phyloP scores from a whole-genome alignment of 495 filamentous ascomycete genomes.

The Choiromyces venosus region DNA sequence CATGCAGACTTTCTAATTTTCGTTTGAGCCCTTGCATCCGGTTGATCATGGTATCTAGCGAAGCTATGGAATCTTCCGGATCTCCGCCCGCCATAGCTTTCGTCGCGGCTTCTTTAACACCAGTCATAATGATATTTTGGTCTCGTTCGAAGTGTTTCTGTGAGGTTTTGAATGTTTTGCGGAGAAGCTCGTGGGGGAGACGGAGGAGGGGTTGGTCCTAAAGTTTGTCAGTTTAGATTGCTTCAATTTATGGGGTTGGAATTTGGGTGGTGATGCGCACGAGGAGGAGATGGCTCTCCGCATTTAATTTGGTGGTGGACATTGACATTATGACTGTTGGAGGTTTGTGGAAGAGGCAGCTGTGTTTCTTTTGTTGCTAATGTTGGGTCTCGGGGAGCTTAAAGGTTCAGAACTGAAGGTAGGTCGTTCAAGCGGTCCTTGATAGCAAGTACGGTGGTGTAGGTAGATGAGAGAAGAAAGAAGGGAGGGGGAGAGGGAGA shows the following conservation, averaged over 20 bases:
- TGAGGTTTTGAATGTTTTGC: conserved; percentile 85
- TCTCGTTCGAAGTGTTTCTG: conserved; percentile 78
- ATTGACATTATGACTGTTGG: conserved; percentile 23
- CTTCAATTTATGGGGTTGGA: not conserved
- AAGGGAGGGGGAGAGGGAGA: not conserved
- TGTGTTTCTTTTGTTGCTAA: not conserved
- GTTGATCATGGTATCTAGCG: conserved; percentile 75
- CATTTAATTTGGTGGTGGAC: conserved; percentile 62
- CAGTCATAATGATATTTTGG: conserved; percentile 60
- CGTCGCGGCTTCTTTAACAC: conserved; percentile 64
- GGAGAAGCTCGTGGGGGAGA: conserved; percentile 80
- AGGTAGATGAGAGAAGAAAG: not conserved
- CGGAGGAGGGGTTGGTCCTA: conserved; percentile 95
- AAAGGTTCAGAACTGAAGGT: not conserved
- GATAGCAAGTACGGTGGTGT: not conserved
- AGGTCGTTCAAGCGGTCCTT: not conserved
- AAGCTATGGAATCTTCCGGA: conserved; percentile 64
- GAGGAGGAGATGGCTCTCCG: conserved; percentile 66
- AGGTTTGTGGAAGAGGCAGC: not conserved
- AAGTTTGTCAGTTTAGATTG: conserved; percentile 14
- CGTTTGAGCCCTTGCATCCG: conserved; percentile 79
- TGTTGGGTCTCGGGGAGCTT: not conserved
- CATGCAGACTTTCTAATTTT: conserved; percentile 70
- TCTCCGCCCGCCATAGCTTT: conserved; percentile 57
- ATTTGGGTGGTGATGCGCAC: conserved; percentile 46